phyloP scores from a whole-genome alignment of 345 rosid species.

The Schrenkiella parvula region DNA sequence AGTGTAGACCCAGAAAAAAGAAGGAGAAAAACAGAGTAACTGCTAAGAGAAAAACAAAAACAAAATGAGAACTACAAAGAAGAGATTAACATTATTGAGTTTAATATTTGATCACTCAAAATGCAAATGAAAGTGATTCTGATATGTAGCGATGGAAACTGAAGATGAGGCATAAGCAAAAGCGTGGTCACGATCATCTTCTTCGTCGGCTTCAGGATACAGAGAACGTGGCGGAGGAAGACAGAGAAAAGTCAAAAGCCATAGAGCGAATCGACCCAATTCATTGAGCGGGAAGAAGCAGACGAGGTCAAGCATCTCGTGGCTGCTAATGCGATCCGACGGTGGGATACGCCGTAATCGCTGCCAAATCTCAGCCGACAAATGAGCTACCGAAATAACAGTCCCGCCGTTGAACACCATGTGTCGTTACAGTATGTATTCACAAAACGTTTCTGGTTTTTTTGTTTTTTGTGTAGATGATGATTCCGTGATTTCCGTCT shows the following conservation, averaged over 20 bases:
- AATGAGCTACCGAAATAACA: constrained; percentile 47
- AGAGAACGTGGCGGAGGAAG: constrained; percentile 51
- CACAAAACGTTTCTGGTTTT: background rate
- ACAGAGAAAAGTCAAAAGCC: constrained; percentile 64
- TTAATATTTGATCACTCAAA: constrained; percentile 13
- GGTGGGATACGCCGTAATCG: constrained; percentile 38
- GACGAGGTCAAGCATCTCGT: constrained; percentile 60
- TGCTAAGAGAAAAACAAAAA: background rate
- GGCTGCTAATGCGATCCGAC: constrained; percentile 46
- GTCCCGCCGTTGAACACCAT: constrained; percentile 60
- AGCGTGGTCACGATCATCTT: constrained; percentile 13
- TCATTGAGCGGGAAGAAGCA: constrained; percentile 68
- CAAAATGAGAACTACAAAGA: background rate
- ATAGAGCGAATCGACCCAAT: constrained; percentile 56
- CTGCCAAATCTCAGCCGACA: constrained; percentile 57
- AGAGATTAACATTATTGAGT: background rate
- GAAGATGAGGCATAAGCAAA: constrained; percentile 7
- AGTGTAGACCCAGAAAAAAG: background rate
- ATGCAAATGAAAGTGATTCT: constrained; percentile 24
- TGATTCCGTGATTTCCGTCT: background rate
- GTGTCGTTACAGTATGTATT: background rate
- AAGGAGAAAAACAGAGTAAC: background rate
- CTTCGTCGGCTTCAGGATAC: constrained; percentile 26
- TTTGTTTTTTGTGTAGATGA: background rate
- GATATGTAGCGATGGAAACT: constrained; percentile 7